These are phyloP conservation scores for Boletus edulis DNA, from an alignment of 768 basidiomycete species.

Conservation along the genomic window DNA sequence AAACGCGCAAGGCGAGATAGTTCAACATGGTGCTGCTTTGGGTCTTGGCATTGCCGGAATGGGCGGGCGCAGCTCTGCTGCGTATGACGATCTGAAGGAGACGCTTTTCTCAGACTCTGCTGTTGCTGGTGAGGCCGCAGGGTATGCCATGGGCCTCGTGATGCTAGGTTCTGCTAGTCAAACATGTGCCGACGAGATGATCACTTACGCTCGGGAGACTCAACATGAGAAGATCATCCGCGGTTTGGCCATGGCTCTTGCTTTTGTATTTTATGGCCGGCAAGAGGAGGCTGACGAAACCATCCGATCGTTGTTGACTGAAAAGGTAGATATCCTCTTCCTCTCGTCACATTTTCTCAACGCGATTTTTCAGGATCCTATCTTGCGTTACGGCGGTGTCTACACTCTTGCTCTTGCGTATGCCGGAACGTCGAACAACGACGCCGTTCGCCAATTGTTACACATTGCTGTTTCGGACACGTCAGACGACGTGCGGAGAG, in stretches of 20 bases:
- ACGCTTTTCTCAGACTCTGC: slow-evolving; percentile 93
- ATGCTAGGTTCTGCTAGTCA: slow-evolving; percentile 93
- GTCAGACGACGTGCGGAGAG: slow-evolving; percentile 94
- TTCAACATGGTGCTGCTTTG: slow-evolving; percentile 95
- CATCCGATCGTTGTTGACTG: slow-evolving; percentile 71
- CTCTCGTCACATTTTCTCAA: background rate
- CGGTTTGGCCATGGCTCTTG: slow-evolving; percentile 88
- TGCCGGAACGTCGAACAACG: slow-evolving; percentile 93
- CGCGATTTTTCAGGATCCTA: slow-evolving; percentile 69
- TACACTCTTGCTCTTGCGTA: slow-evolving; percentile 96
- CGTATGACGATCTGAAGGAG: slow-evolving; percentile 90
- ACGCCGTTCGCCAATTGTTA: slow-evolving; percentile 84
- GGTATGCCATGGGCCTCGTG: slow-evolving; percentile 96
- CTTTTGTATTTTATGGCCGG: slow-evolving; percentile 88
- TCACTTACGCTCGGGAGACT: slow-evolving; percentile 93
- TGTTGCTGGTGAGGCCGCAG: slow-evolving; percentile 92
- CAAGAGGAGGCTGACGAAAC: slow-evolving; percentile 92
- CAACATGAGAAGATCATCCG: slow-evolving; percentile 99
- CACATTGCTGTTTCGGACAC: slow-evolving; percentile 99
- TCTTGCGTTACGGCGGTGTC: slow-evolving; percentile 95
- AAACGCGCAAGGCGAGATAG: slow-evolving; percentile 74
- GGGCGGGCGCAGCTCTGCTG: slow-evolving; percentile 84
- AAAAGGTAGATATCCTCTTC: slow-evolving; percentile 62
- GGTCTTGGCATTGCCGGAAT: slow-evolving; percentile 96
- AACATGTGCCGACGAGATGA: slow-evolving; percentile 87